phyloP scores from a whole-genome alignment of 768 basidiomycete species.

The Pilatotrama ljubarskyi region DNA sequence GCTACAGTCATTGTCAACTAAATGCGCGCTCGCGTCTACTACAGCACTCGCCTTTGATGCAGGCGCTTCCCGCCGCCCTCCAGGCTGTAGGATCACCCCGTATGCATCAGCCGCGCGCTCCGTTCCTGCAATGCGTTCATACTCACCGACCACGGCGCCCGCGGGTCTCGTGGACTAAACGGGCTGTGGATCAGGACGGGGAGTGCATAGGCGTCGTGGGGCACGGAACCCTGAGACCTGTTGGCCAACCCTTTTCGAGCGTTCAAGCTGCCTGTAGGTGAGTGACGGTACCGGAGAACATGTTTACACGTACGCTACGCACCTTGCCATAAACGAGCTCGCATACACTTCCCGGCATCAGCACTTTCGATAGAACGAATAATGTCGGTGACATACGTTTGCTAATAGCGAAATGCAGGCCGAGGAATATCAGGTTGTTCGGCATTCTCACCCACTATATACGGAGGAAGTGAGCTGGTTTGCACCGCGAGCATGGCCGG shows the following conservation, averaged over 20 bases:
- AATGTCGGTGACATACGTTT: no score
- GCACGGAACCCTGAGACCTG: not conserved
- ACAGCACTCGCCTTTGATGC: not conserved
- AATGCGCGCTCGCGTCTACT: no score
- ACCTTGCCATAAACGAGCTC: no score
- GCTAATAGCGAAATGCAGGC: conserved; percentile 26
- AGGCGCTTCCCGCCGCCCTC: no score
- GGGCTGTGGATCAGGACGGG: not conserved
- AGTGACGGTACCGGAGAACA: no score
- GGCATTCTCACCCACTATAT: conserved; percentile 29
- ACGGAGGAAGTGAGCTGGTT: not conserved
- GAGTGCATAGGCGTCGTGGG: not conserved
- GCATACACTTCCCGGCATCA: no score
- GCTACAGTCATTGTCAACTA: not conserved
- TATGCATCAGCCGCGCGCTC: not conserved
- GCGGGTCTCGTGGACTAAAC: not conserved
- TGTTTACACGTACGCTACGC: no score
- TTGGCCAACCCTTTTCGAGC: conserved; percentile 5
- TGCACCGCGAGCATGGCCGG: not conserved
- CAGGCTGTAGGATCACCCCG: no score
- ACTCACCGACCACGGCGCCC: conserved; percentile 1
- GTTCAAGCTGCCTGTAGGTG: conserved; percentile 11
- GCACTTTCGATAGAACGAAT: no score
- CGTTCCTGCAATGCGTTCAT: not conserved
- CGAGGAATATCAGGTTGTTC: conserved; percentile 26